phyloP scores from a whole-genome alignment of 129 eudicot genomes.

The Helianthus annuus region DNA sequence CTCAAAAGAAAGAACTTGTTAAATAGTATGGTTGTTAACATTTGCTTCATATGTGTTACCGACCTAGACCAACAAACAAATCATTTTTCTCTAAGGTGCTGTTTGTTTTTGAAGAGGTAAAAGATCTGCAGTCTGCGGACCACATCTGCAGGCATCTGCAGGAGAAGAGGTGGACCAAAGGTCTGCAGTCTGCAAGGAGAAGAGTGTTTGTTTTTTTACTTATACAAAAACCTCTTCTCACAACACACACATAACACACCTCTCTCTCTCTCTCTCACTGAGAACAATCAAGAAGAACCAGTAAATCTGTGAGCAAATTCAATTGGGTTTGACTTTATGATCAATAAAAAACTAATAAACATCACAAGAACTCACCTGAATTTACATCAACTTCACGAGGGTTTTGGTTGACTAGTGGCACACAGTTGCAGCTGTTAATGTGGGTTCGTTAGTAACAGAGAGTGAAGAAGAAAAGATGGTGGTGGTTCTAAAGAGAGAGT shows the following conservation, averaged over 20 bases:
- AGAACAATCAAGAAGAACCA: conserved; percentile 31
- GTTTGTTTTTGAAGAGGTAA: no score
- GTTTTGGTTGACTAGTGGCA: conserved; percentile 41
- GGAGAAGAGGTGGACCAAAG: no score
- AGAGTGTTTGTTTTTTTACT: no score
- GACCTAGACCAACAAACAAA: no score
- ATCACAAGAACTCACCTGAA: conserved; percentile 64
- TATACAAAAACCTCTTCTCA: no score
- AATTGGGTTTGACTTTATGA: conserved; percentile 17
- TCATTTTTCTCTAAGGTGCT: no score
- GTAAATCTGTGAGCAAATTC: conserved; percentile 37
- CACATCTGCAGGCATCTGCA: no score
- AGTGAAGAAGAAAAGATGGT: neutral
- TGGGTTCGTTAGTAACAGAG: conserved; percentile 28
- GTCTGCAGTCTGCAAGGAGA: no score
- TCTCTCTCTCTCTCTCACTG: no score
- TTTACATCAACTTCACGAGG: conserved; percentile 71
- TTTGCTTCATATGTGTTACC: no score
- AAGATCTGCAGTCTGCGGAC: no score
- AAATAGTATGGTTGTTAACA: neutral
- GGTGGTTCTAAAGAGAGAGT: conserved; percentile 32
- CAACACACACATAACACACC: no score
- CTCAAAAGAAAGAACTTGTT: conserved; percentile 22
- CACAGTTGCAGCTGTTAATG: conserved; percentile 24
- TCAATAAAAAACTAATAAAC: neutral